These are phyloP conservation scores for Pseudodiploospora longispora DNA, from an alignment of 2,329 filamentous ascomycete genomes.

Conservation along the genomic window DNA sequence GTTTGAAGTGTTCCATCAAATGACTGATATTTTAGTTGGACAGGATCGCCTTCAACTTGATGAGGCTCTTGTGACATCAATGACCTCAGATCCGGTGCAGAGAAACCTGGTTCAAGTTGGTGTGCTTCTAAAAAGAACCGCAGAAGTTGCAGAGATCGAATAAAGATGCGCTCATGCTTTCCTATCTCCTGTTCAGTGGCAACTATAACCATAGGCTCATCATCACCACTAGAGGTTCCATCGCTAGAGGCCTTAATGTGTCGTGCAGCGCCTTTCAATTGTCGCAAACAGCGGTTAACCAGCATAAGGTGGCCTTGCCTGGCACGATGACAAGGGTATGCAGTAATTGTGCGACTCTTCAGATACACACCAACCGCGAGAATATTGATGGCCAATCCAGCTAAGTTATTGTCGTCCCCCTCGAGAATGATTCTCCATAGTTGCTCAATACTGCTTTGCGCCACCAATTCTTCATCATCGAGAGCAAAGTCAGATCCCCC, in stretches of 20 bases:
- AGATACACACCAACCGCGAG: constrained; percentile 68
- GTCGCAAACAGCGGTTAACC: constrained; percentile 64
- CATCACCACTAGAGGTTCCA: constrained; percentile 34
- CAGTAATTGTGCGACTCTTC: constrained; percentile 41
- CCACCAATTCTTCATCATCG: constrained; percentile 43
- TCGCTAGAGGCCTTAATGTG: constrained; percentile 41
- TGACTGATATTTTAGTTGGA: constrained; percentile 65
- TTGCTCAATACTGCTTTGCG: constrained; percentile 54
- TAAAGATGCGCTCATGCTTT: constrained; percentile 52
- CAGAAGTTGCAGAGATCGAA: constrained; percentile 60
- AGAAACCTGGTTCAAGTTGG: constrained; percentile 52
- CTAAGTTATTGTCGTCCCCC: constrained; percentile 56
- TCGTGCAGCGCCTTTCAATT: constrained; percentile 55
- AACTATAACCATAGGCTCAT: constrained; percentile 46
- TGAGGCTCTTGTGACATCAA: constrained; percentile 44
- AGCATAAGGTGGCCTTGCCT: constrained; percentile 59
- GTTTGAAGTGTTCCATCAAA: constrained; percentile 56
- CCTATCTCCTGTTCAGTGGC: constrained; percentile 38
- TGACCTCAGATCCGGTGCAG: constrained; percentile 48
- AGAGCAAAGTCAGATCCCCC: constrained; percentile 36
- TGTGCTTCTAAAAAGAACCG: constrained; percentile 59
- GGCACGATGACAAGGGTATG: constrained; percentile 41
- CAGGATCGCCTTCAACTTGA: constrained; percentile 51
- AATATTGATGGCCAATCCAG: constrained; percentile 57
- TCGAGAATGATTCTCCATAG: constrained; percentile 78